Conservation (phyloP, 129 eudicot species). For the Helichrysum umbraculigerum region DNA sequence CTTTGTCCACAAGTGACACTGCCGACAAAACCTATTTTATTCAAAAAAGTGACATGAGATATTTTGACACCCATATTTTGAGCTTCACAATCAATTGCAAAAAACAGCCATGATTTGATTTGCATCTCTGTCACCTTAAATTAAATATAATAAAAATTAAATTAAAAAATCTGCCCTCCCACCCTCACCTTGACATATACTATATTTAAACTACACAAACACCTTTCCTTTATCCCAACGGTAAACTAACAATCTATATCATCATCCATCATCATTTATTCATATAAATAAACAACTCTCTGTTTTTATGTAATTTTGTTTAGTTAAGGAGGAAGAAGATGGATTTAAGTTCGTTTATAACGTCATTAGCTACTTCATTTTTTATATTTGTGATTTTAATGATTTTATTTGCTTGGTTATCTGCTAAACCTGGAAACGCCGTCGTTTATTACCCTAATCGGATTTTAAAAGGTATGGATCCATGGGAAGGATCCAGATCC, state of each 20-base stretch:
- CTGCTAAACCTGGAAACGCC: constrained; percentile 54
- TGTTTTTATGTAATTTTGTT: neutral
- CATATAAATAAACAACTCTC: neutral
- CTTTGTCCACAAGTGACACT: constrained; percentile 12
- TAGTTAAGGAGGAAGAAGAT: constrained; percentile 26
- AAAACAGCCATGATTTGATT: neutral
- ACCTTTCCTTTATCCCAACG: constrained; percentile 15
- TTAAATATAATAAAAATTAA: too few relatives aligned
- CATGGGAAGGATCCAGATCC: constrained; percentile 56
- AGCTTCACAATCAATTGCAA: constrained; percentile 5
- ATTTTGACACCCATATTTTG: neutral
- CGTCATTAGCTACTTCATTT: constrained; percentile 77
- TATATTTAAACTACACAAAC: constrained; percentile 25
- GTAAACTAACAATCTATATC: neutral
- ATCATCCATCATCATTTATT: neutral
- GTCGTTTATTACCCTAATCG: constrained; percentile 84
- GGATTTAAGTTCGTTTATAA: constrained; percentile 86
- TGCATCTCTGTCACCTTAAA: neutral
- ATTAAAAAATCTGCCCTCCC: neutral
- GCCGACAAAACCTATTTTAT: constrained; percentile 16
- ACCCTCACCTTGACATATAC: constrained; percentile 27
- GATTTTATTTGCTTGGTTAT: constrained; percentile 74
- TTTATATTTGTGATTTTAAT: constrained; percentile 65
- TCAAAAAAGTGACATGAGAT: neutral
- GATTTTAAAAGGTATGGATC: constrained; percentile 79